These are phyloP conservation scores for Lenwebbia sp. DNA, from an alignment of 345 rosid genomes.

Conservation along the genomic window DNA sequence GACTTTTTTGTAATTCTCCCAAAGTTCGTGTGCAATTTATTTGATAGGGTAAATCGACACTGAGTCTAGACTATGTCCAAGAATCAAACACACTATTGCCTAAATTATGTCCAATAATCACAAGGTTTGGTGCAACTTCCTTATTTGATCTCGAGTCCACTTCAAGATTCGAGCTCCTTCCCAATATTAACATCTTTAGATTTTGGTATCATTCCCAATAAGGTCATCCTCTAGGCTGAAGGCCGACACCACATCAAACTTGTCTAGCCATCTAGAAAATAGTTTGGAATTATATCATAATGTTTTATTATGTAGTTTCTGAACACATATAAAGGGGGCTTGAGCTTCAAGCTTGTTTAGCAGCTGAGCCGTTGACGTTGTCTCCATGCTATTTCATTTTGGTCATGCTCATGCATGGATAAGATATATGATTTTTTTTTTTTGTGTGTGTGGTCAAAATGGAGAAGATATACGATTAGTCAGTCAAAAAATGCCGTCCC, in stretches of 20 bases:
- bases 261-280: too few relatives aligned
- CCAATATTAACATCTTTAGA: too few relatives aligned
- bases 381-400: neutral
- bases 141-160: neutral
- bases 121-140: neutral
- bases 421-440: neutral
- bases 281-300: too few relatives aligned
- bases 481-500: neutral
- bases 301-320: neutral
- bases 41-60: neutral
- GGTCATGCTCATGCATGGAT: neutral
- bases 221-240: too few relatives aligned
- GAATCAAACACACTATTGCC: neutral
- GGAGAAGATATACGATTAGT: neutral
- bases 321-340: neutral
- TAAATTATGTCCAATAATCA: neutral
- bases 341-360: neutral
- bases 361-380: neutral
- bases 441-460: too few relatives aligned
- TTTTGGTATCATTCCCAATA: too few relatives aligned
- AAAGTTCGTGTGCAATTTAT: neutral
- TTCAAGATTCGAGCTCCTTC: too few relatives aligned
- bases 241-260: too few relatives aligned
- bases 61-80: neutral
- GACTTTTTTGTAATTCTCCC: too few relatives aligned